These are phyloP conservation scores for Phlegmacium glaucopus DNA, from an alignment of 768 basidiomycete genomes.

Conservation along the genomic window DNA sequence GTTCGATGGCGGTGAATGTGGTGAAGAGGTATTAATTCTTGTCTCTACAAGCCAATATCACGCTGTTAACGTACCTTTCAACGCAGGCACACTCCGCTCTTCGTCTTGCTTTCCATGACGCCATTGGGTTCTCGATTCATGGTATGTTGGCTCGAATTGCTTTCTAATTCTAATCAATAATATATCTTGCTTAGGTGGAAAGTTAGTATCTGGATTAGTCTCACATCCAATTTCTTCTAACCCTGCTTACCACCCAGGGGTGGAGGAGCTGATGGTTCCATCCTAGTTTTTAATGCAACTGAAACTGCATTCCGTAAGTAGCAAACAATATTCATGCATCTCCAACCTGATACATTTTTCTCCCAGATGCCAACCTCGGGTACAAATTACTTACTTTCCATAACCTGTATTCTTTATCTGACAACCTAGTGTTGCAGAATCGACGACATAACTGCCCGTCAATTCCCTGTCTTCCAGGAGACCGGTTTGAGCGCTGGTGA, in stretches of 20 bases:
- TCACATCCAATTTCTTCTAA: background rate
- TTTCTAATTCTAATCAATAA: background rate
- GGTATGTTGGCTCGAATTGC: too few relatives aligned
- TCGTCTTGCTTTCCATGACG: background rate
- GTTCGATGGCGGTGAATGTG: too few relatives aligned
- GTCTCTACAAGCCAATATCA: too few relatives aligned
- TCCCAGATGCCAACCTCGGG: slow-evolving; percentile 4
- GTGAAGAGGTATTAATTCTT: too few relatives aligned
- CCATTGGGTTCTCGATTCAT: slow-evolving; percentile 1
- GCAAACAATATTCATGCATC: too few relatives aligned
- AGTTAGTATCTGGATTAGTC: background rate
- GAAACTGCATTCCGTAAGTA: too few relatives aligned
- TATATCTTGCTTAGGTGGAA: background rate
- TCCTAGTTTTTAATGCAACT: too few relatives aligned
- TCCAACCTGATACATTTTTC: too few relatives aligned
- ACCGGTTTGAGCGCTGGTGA: slow-evolving; percentile 13
- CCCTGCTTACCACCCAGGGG: background rate
- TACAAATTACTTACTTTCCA: slow-evolving; percentile 4
- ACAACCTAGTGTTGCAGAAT: background rate
- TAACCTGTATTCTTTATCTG: background rate
- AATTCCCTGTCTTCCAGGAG: slow-evolving; percentile 11
- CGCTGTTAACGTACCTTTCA: too few relatives aligned
- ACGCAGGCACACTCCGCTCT: too few relatives aligned
- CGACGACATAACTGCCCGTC: too few relatives aligned
- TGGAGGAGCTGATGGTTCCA: too few relatives aligned